phyloP scores from a whole-genome alignment of 768 basidiomycete genomes.

The Cystofilobasidium capitatum region DNA sequence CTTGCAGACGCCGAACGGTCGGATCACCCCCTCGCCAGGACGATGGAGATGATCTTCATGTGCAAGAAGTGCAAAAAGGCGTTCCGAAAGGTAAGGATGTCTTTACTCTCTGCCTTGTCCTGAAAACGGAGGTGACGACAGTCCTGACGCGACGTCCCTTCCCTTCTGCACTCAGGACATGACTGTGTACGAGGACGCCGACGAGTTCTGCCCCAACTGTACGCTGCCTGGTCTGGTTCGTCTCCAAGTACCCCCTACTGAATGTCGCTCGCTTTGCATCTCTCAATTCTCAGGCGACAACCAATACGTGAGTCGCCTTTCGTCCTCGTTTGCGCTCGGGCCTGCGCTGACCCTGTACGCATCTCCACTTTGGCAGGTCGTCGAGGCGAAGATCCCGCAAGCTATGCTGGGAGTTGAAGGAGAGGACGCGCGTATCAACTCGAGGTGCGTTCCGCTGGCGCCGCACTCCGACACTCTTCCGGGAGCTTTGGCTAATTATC shows the following conservation, averaged over 20 bases:
- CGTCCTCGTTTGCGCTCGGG: background rate
- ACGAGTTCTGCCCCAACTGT: slow-evolving; percentile 96
- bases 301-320: slow-evolving; percentile 65
- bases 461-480: too few relatives aligned
- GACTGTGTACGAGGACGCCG: slow-evolving; percentile 81
- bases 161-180: slow-evolving; percentile 49
- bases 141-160: background rate
- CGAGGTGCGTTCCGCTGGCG: slow-evolving; percentile 51
- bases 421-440: slow-evolving; percentile 79
- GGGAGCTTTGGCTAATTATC: background rate
- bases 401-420: slow-evolving; percentile 78
- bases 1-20: slow-evolving; percentile 57
- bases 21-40: slow-evolving; percentile 61
- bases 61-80: slow-evolving; percentile 93
- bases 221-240: slow-evolving; percentile 79
- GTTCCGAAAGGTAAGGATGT: slow-evolving; percentile 58
- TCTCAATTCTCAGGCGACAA: slow-evolving; percentile 51
- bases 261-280: slow-evolving; percentile 19
- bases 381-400: slow-evolving; percentile 84
- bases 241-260: too few relatives aligned
- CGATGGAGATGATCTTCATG: slow-evolving; percentile 70
- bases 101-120: background rate
- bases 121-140: too few relatives aligned
- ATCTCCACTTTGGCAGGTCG: slow-evolving; percentile 49
- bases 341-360: background rate